These are phyloP conservation scores for Thraustochytrium sp. DNA, from an alignment of 352 stramenopile species.

Conservation along the genomic window DNA sequence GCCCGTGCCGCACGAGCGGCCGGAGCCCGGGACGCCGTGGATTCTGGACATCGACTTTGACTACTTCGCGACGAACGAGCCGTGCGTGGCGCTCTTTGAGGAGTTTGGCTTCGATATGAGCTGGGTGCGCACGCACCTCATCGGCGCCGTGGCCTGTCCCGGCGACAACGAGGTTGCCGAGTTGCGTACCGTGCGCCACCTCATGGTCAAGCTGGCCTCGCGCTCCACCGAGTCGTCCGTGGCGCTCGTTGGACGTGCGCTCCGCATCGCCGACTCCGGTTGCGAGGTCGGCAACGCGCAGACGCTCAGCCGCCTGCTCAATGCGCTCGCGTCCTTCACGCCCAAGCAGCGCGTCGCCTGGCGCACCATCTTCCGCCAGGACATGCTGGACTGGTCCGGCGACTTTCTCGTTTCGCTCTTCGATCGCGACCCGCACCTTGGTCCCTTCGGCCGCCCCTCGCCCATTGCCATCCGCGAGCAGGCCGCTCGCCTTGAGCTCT, in stretches of 20 bases:
- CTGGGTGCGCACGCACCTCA: not conserved
- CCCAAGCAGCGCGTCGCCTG: not conserved
- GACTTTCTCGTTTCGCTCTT: slow-evolving; percentile 16
- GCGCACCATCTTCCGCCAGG: not conserved
- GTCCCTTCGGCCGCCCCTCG: not conserved
- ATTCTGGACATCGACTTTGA: slow-evolving; percentile 35
- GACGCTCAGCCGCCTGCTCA: not conserved
- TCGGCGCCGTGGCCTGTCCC: not conserved
- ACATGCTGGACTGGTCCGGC: slow-evolving; percentile 12
- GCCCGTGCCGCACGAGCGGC: not conserved
- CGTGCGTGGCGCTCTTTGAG: slow-evolving; percentile 27
- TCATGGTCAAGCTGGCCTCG: not conserved
- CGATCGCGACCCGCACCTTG: not conserved
- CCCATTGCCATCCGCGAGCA: not conserved
- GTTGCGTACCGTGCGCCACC: not conserved
- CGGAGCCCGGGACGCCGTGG: not conserved
- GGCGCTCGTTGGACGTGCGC: not conserved
- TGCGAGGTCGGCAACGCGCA: not conserved
- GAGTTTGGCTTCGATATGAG: not conserved
- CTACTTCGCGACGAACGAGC: slow-evolving; percentile 14
- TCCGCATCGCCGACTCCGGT: not conserved
- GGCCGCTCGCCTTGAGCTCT: not conserved
- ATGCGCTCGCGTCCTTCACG: not conserved
- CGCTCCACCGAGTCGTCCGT: not conserved
- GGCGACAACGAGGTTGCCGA: not conserved